A percentile compares a stretch with the other conserved stretches of the same genome.
Conservation (phyloP, 208 protist genomes). For the Porcisia hertigi region DNA sequence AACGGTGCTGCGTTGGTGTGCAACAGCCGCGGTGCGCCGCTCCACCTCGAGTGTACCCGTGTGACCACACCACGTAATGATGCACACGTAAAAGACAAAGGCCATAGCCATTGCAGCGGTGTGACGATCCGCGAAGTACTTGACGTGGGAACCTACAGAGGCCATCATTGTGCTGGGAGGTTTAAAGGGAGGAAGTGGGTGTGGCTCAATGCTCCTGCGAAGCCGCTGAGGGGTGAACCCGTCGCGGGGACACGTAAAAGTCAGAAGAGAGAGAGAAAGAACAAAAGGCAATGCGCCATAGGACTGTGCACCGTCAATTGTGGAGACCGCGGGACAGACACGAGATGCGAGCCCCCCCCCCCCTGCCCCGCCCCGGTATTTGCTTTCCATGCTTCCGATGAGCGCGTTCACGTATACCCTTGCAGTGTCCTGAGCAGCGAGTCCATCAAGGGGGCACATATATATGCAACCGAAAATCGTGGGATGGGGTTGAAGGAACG, state of each 20-base stretch:
- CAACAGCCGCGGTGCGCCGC: constrained; percentile 4
- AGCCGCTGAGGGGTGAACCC: not conserved
- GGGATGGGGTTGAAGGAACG: not conserved
- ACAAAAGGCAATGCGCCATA: not conserved
- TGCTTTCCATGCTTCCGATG: not conserved
- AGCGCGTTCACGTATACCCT: not conserved
- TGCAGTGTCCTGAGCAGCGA: not conserved
- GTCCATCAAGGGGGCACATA: not conserved
- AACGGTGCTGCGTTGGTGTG: not conserved
- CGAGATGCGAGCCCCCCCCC: not conserved
- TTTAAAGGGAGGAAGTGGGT: too few relatives aligned
- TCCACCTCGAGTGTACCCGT: constrained; percentile 7
- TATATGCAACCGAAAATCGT: not conserved
- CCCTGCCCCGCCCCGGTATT: not conserved
- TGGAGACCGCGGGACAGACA: not conserved
- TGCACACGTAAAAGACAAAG: constrained; percentile 15
- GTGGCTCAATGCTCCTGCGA: not conserved
- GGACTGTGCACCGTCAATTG: not conserved
- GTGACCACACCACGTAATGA: constrained; percentile 13
- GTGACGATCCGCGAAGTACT: constrained; percentile 28
- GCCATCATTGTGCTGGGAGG: constrained; percentile 11
- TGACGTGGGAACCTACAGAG: not conserved
- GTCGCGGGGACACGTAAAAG: not conserved
- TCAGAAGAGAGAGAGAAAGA: not conserved
- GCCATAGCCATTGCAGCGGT: constrained; percentile 11